A percentile compares a stretch with the other conserved stretches of the same genome.
Evolutionary conservation across 768 basidiomycete genomes (phyloP).

Genomic region (Lentinus brumalis): DNA sequence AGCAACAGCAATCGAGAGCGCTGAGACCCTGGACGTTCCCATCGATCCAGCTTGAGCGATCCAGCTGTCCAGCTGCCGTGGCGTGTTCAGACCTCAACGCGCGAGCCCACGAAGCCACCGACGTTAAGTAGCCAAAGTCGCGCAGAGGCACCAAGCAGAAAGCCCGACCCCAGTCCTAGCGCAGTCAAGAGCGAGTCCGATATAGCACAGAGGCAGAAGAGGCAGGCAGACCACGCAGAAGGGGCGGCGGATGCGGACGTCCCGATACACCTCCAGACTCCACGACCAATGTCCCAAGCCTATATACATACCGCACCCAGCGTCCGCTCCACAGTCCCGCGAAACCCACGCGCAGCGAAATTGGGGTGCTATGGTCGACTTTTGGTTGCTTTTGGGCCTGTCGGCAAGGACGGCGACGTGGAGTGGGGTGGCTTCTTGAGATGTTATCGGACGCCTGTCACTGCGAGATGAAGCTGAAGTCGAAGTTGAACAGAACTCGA

Average conservation of each 20-base stretch:
- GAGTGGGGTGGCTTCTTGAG: slow-evolving; percentile 11
- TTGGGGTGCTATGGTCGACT: slow-evolving; percentile 9
- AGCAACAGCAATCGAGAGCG: background rate
- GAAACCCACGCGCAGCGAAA: background rate
- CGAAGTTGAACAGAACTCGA: background rate
- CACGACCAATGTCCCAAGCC: no score
- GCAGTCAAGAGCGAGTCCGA: no score
- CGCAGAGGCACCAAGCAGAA: no score
- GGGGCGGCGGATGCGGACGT: no score
- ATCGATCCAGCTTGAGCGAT: background rate
- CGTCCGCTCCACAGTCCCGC: background rate
- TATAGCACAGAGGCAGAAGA: no score
- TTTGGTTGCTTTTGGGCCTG: background rate
- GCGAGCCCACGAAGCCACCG: background rate
- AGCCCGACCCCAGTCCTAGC: no score
- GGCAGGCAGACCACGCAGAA: no score
- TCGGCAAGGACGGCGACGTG: slow-evolving; percentile 3
- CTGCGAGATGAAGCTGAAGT: background rate
- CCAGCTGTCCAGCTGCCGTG: background rate
- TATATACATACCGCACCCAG: background rate
- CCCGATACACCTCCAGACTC: no score
- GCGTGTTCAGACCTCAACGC: background rate
- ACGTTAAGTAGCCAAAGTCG: no score
- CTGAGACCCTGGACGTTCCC: background rate
- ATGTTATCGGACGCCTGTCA: slow-evolving; percentile 16